Percentiles rank a stretch among this genome's conserved stretches.
Conservation (phyloP, 345 rosid species). For the Gossypium mustelinum region DNA sequence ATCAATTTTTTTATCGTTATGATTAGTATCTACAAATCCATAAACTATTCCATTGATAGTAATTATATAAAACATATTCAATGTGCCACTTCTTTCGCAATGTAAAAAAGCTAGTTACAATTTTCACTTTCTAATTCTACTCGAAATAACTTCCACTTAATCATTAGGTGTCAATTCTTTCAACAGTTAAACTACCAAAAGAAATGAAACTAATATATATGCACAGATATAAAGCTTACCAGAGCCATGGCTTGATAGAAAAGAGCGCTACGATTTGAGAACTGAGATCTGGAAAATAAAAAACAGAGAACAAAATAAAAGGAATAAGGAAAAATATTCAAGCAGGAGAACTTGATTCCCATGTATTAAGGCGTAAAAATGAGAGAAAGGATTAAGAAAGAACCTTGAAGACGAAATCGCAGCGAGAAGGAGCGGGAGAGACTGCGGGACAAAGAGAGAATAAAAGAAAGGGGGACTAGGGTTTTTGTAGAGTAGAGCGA, state of each 20-base stretch:
- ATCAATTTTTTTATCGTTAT: neutral
- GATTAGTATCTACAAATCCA: neutral
- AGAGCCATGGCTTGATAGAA: conserved; percentile 59
- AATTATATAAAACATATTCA: neutral
- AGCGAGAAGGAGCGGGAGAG: too few species aligned
- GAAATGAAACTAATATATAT: neutral
- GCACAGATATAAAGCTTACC: conserved; percentile 34
- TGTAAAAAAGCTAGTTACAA: neutral
- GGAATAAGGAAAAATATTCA: too few species aligned
- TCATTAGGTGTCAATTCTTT: too few species aligned
- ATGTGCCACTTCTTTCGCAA: neutral
- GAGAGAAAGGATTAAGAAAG: too few species aligned
- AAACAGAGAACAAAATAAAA: neutral
- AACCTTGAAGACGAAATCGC: too few species aligned
- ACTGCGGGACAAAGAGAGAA: too few species aligned
- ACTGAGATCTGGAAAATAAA: conserved; percentile 41
- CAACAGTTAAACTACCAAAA: neutral
- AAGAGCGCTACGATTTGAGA: conserved; percentile 31
- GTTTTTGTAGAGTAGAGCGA: too few species aligned
- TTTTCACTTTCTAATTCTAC: neutral
- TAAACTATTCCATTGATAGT: neutral
- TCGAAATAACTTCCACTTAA: neutral
- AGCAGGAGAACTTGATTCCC: too few species aligned
- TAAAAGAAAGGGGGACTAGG: too few species aligned
- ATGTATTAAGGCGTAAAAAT: too few species aligned